A percentile compares a stretch with the other conserved stretches of the same genome.
These are phyloP conservation scores for Cytospora mali DNA, from an alignment of 2,329 filamentous ascomycete species.

Conservation along the genomic window DNA sequence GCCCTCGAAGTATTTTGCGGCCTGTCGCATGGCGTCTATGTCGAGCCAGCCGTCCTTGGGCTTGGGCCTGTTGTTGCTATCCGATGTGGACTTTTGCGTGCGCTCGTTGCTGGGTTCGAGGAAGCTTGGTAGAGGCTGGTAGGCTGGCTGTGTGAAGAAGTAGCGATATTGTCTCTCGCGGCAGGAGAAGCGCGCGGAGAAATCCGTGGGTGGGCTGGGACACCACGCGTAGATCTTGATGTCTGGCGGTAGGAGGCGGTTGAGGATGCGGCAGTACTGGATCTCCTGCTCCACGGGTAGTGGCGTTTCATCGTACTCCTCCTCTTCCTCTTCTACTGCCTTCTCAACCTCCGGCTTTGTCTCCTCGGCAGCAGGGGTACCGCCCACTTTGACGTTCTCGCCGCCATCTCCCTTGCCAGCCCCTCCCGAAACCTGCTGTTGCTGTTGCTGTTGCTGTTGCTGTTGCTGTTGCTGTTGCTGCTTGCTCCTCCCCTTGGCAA, in stretches of 20 bases:
- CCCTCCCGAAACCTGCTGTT: constrained; percentile 24
- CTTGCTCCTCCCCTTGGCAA: constrained; percentile 45
- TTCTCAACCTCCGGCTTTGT: constrained; percentile 26
- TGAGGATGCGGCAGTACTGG: constrained; percentile 80
- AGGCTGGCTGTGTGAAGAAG: constrained; percentile 95
- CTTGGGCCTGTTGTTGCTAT: constrained; percentile 27
- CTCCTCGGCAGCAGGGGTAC: constrained; percentile 4
- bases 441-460: constrained; percentile 22
- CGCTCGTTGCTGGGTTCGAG: constrained; percentile 40
- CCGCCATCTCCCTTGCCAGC: constrained; percentile 15
- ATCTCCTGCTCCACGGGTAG: constrained; percentile 79
- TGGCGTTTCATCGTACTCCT: constrained; percentile 49
- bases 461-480: constrained; percentile 31
- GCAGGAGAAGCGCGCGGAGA: constrained; percentile 92
- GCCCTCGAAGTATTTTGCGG: constrained; percentile 79
- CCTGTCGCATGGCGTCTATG: constrained; percentile 81
- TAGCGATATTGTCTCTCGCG: constrained; percentile 90
- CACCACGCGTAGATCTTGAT: constrained; percentile 95
- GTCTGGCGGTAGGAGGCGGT: constrained; percentile 83
- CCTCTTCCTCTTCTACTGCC: constrained; percentile 33
- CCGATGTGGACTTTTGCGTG: neutral
- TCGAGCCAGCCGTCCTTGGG: constrained; percentile 77
- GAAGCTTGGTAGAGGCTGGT: constrained; percentile 64
- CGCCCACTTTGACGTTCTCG: constrained; percentile 20
- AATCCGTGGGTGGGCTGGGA: constrained; percentile 74